Evolutionary conservation across 2,329 filamentous ascomycete genomes (phyloP).

Genomic region (Calonectria montana): DNA sequence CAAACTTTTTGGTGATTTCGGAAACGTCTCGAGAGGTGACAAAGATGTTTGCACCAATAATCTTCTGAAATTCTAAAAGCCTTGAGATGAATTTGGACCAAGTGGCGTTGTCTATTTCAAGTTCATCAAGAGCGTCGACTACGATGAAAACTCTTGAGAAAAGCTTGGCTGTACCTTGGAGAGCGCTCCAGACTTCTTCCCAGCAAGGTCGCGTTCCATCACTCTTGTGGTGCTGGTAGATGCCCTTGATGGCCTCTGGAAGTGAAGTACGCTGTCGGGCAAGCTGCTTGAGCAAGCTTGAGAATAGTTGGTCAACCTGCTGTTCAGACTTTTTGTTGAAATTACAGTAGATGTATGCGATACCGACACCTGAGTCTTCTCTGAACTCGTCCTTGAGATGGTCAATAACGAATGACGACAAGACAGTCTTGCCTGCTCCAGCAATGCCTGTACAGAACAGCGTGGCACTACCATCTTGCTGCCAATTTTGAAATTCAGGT

Average conservation of each 20-base stretch:
- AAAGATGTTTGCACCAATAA: background rate
- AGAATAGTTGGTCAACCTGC: background rate
- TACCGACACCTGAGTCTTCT: background rate
- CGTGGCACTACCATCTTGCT: background rate
- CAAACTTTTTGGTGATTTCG: background rate
- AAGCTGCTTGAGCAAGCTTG: background rate
- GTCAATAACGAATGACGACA: background rate
- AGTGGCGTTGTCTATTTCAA: background rate
- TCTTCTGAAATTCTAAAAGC: background rate
- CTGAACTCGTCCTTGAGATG: background rate
- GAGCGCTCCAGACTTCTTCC: background rate
- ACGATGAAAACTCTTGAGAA: background rate
- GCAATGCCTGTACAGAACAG: background rate
- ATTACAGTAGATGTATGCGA: conserved; percentile 4
- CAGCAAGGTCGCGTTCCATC: background rate
- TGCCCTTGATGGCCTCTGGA: background rate
- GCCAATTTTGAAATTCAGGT: background rate
- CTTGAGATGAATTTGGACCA: background rate
- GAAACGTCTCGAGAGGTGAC: background rate
- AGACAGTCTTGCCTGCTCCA: conserved; percentile 1
- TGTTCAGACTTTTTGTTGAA: background rate
- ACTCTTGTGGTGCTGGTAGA: background rate
- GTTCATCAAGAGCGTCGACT: background rate
- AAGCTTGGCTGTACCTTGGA: background rate
- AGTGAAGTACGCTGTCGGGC: background rate